Base-by-base conservation (phyloP, 805 yeast species). In the Maudiozyma serrabonitensis region DNA sequence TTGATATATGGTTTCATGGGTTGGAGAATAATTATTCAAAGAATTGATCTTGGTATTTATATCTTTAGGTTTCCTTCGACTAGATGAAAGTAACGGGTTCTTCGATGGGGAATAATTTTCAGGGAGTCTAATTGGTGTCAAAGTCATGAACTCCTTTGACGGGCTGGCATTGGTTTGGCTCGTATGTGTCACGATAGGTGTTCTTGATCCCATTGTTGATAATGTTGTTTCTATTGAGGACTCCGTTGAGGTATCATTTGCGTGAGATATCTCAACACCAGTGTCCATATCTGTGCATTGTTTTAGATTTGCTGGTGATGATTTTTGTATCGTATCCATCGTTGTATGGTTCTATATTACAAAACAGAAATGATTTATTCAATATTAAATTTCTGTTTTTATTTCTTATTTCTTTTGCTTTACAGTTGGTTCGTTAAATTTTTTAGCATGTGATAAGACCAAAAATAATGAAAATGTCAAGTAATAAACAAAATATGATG, bases 41-140 rank as follows among this genome's bases (percentile, higher is more conserved):
- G 41, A 19, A 28, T 18, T 35, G 11, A 32, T 21, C 7, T 34
- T 40, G 15, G 37, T 21, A 40, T 23, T 48, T 9, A n/a, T 9
- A 16, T 28, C 46, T 6, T 35, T 15, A 8, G 6, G 15, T 15
- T 18, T 31, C 18, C 19, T 42, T 21, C 25, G 18, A 13, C 21
- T 32, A 11, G 41, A 23, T n/a, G 9, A 23, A 6, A 34, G 16
- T 8, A 31, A 18, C 4, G 31, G n/a, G 32, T 43, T 28, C 18
- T 18, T 48, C 16, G 50, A 25, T 6, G 63, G 61, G 2, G 63
- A 59, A 2, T 56, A 54, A 5, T 56, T 49, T 19, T 49, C 55
- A 39, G 51, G 54, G 28, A 59, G 43, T 45, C 52, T 56, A 4
- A 63, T 63, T 2, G 67, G 67, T 4, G 67, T 62, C 25, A 63